Evolutionary conservation across 1,284 basidiomycete genomes (phyloP).

Genomic region (Ustilago sp.): DNA sequence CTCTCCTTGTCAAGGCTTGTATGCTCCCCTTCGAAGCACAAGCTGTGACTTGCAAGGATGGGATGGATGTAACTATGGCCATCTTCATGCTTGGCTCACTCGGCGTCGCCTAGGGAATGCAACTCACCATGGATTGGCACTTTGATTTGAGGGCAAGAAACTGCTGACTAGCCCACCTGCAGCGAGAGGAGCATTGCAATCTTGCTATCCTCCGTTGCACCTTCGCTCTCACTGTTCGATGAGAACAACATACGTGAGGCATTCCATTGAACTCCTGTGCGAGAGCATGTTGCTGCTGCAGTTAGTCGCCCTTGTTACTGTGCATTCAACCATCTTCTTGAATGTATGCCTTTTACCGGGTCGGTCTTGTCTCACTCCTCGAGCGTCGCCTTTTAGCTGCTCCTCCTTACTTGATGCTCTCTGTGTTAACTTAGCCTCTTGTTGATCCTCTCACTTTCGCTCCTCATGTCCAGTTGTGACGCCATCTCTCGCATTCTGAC

Average conservation of each 20-base stretch:
- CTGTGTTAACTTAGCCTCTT: background rate
- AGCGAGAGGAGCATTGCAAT: background rate
- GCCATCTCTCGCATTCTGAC: slow-evolving; percentile 4
- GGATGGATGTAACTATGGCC: background rate
- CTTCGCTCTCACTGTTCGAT: background rate
- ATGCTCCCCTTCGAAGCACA: background rate
- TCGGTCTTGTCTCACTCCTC: background rate
- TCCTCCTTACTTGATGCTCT: slow-evolving; percentile 6
- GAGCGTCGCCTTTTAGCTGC: slow-evolving; percentile 8
- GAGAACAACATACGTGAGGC: slow-evolving; percentile 15
- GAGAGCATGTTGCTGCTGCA: slow-evolving; percentile 6
- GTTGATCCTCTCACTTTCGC: background rate
- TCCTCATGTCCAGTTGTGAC: background rate
- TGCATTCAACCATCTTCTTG: background rate
- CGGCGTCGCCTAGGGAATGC: slow-evolving; percentile 25
- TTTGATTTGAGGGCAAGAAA: background rate
- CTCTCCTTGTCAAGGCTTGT: no score
- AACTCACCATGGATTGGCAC: slow-evolving; percentile 25
- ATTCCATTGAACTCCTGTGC: background rate
- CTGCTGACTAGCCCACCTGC: slow-evolving; percentile 35
- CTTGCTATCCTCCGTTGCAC: slow-evolving; percentile 1
- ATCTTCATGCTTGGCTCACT: slow-evolving; percentile 12
- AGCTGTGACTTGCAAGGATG: background rate
- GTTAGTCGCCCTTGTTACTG: background rate
- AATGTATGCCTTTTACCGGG: background rate